Conservation (phyloP, 495 filamentous ascomycete species). For the Wilcoxina mikolae region DNA sequence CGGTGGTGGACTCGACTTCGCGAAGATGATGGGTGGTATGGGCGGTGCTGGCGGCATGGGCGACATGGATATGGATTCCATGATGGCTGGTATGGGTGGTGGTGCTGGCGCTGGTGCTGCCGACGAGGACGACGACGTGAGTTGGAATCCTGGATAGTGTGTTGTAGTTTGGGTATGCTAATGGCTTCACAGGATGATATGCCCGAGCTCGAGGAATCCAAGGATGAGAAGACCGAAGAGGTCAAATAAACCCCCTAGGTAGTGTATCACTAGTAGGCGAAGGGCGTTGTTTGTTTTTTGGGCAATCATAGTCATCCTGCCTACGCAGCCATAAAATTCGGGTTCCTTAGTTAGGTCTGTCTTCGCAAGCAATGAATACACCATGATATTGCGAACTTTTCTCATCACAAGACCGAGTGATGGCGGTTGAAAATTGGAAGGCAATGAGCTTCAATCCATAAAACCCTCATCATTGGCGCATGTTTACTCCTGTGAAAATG, state of each 20-base stretch:
- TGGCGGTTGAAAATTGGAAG: no score
- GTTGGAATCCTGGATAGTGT: constrained; percentile 17
- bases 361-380: no score
- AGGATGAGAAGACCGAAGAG: not conserved
- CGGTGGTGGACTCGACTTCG: constrained; percentile 40
- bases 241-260: not conserved
- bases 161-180: not conserved
- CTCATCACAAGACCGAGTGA: no score
- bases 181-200: constrained; percentile 21
- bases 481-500: no score
- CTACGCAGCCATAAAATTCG: no score
- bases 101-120: constrained; percentile 16
- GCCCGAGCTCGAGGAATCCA: constrained; percentile 23
- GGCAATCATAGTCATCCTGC: not conserved
- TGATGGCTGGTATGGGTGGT: constrained; percentile 10
- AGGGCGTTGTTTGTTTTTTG: not conserved
- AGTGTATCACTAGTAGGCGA: not conserved
- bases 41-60: constrained; percentile 45
- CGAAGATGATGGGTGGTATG: constrained; percentile 37
- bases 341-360: no score
- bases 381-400: no score
- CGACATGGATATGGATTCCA: constrained; percentile 20
- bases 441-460: no score
- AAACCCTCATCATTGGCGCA: no score
- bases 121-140: constrained; percentile 62